These are phyloP conservation scores for Clausena lansium DNA, from an alignment of 345 rosid genomes.

Conservation along the genomic window DNA sequence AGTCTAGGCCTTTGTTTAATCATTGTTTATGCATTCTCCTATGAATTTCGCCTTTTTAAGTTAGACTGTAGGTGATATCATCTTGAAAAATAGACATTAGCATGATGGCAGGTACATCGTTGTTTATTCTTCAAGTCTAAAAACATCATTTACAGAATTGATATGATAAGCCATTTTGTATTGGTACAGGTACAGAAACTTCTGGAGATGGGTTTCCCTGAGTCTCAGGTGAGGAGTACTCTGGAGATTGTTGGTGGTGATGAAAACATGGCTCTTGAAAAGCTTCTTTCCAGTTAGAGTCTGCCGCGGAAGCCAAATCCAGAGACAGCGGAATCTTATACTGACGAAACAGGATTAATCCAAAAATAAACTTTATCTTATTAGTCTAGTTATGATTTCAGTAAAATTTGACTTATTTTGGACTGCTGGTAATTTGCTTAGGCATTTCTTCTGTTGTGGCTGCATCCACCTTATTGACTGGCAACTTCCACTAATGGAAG, in stretches of 20 bases:
- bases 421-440: not conserved
- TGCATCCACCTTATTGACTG: not conserved
- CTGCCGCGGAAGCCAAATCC: not conserved
- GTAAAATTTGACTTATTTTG: not conserved
- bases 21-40: not conserved
- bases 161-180: slow-evolving; percentile 15
- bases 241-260: slow-evolving; percentile 87
- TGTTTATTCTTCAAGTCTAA: not conserved
- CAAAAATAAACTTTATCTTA: slow-evolving; percentile 5
- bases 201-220: slow-evolving; percentile 94
- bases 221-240: slow-evolving; percentile 69
- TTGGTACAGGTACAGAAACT: slow-evolving; percentile 71
- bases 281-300: slow-evolving; percentile 66
- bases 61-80: not conserved
- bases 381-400: not conserved
- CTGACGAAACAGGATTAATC: slow-evolving; percentile 1
- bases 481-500: not conserved
- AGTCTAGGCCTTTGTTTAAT: not conserved
- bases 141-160: not conserved
- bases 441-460: not conserved
- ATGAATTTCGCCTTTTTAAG: not conserved
- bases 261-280: slow-evolving; percentile 95
- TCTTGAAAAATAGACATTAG: not conserved
- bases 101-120: not conserved
- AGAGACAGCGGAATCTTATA: not conserved